Percentiles rank a stretch among this genome's conserved stretches.
Evolutionary conservation across 2,329 filamentous ascomycete species (phyloP).

Genomic region (Aspergillus bombycis): DNA sequence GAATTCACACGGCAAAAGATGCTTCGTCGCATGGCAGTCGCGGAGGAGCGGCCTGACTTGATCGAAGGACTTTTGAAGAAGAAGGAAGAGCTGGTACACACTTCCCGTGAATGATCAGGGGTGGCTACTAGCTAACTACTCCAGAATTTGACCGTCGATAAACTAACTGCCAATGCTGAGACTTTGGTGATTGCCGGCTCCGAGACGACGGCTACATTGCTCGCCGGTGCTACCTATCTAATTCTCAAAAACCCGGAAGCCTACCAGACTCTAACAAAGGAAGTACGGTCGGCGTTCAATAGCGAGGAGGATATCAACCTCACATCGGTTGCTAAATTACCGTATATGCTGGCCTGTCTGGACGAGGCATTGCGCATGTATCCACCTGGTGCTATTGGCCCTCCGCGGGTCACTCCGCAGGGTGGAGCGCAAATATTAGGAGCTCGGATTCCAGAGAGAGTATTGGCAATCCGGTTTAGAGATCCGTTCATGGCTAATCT

Average conservation of each 20-base stretch:
- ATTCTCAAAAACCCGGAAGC: conserved; percentile 26
- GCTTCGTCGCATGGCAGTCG: background rate
- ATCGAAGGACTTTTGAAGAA: conserved; percentile 6
- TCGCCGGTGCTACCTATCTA: conserved; percentile 40
- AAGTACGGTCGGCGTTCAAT: conserved; percentile 45
- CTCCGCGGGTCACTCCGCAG: conserved; percentile 25
- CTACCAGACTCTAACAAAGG: conserved; percentile 34
- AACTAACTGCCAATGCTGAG: conserved; percentile 29
- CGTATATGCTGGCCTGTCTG: conserved; percentile 47
- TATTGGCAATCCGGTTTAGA: conserved; percentile 6
- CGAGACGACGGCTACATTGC: conserved; percentile 46
- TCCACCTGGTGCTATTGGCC: conserved; percentile 34
- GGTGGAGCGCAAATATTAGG: conserved; percentile 26
- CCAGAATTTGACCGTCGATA: conserved; percentile 2
- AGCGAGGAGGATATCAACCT: conserved; percentile 44
- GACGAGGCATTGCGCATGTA: conserved; percentile 50
- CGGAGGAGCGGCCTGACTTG: conserved; percentile 2
- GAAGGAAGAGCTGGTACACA: conserved; percentile 3
- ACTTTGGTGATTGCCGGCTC: conserved; percentile 40
- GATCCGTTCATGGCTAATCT: background rate
- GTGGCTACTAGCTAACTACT: background rate
- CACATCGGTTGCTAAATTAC: conserved; percentile 31
- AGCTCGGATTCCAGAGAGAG: conserved; percentile 24
- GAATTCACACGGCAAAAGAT: background rate
- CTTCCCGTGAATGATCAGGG: too few relatives aligned